A percentile compares a stretch with the other conserved stretches of the same genome.
phyloP scores from a whole-genome alignment of 257 asterid species.

The Solanum verrucosum region DNA sequence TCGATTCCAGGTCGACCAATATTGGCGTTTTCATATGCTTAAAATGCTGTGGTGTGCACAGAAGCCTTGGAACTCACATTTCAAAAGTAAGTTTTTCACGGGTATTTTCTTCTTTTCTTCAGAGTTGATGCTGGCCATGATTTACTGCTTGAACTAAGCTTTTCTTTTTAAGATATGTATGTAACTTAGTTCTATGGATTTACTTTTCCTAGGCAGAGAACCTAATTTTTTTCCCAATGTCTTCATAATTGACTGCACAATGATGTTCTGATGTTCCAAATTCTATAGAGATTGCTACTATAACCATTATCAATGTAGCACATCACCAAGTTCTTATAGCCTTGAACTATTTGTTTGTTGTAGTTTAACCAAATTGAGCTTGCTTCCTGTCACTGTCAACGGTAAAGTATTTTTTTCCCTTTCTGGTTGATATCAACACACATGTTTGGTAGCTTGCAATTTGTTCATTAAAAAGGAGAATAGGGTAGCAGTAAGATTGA shows the following conservation, averaged over 20 bases:
- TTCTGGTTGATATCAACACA: background rate
- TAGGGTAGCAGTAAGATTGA: background rate
- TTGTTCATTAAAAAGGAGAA: background rate
- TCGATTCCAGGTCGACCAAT: conserved; percentile 65
- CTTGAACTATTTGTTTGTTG: background rate
- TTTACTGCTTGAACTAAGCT: background rate
- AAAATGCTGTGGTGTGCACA: conserved; percentile 94
- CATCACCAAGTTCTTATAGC: background rate
- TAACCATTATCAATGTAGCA: background rate
- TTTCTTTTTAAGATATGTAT: background rate
- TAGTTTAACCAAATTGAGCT: background rate
- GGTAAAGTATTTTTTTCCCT: background rate
- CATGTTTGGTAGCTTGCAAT: background rate
- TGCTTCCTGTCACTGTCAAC: background rate
- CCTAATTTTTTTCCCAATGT: background rate
- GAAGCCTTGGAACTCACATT: conserved; percentile 91
- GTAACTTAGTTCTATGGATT: background rate
- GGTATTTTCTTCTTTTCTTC: background rate
- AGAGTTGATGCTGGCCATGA: background rate
- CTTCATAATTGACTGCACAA: background rate
- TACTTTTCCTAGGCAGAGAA: background rate
- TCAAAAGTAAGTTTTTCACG: conserved; percentile 55
- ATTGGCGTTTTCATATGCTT: conserved; percentile 96
- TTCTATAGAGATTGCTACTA: background rate
- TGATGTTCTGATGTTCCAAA: background rate